Evolutionary conservation across 2,329 filamentous ascomycete species (phyloP).

Genomic region (Ophiostoma angusticollis): DNA sequence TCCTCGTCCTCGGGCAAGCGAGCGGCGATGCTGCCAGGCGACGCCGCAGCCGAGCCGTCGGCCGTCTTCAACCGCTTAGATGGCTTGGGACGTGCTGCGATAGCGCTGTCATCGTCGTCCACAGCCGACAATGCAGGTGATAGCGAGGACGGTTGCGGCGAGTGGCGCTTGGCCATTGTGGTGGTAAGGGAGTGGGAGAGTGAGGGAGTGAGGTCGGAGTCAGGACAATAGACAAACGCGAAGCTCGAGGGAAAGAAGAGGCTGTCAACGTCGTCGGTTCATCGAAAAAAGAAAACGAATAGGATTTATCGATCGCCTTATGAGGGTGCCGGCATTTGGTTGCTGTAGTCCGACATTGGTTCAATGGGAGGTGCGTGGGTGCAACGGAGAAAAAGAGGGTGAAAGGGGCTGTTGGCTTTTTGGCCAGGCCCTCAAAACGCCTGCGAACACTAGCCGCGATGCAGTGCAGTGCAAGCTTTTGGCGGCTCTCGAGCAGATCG

Average conservation of each 20-base stretch:
- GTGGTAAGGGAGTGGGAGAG: neutral
- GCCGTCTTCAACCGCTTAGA: conserved; percentile 36
- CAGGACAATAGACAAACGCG: neutral
- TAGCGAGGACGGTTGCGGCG: conserved; percentile 31
- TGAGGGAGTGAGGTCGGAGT: no score
- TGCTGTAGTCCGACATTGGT: neutral
- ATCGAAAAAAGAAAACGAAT: neutral
- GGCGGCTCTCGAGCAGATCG: no score
- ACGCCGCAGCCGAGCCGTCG: conserved; percentile 32
- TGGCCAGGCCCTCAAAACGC: no score
- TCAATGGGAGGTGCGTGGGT: neutral
- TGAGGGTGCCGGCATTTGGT: neutral
- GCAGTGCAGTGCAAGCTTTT: no score
- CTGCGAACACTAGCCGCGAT: no score
- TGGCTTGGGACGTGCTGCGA: conserved; percentile 28
- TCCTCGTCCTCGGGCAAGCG: conserved; percentile 6
- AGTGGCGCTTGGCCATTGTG: conserved; percentile 17
- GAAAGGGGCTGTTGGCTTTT: neutral
- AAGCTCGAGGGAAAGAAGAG: neutral
- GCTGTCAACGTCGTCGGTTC: neutral
- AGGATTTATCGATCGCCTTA: no score
- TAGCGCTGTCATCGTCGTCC: conserved; percentile 31
- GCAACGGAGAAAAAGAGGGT: neutral
- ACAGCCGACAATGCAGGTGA: conserved; percentile 35
- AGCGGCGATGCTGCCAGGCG: conserved; percentile 24